phyloP scores from a whole-genome alignment of 164 flowering plant genomes.

The Chimonanthus praecox region DNA sequence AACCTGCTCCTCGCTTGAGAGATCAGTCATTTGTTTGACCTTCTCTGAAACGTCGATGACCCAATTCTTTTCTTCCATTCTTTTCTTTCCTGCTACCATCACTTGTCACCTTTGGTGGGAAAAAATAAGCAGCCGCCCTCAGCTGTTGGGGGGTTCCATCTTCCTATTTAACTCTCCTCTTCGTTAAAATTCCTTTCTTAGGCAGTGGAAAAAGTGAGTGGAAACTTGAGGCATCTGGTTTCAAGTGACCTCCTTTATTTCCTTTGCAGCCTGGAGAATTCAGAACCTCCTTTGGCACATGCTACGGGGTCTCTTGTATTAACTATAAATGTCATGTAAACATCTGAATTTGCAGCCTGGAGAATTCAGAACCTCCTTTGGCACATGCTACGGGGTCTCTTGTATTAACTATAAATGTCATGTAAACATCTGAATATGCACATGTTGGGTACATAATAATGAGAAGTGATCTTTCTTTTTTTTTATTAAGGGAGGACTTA shows the following conservation, averaged over 20 bases:
- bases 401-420: not conserved
- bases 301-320: not conserved
- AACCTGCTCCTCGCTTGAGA: constrained; percentile 12
- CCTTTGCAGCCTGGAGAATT: not conserved
- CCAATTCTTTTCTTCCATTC: constrained; percentile 12
- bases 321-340: too few species aligned
- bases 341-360: not conserved
- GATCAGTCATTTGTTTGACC: constrained; percentile 3
- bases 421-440: too few species aligned
- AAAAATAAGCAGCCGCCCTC: not conserved
- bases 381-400: not conserved
- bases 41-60: constrained; percentile 13
- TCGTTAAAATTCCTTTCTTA: not conserved
- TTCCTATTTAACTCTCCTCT: not conserved
- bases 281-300: too few species aligned
- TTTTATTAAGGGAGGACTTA: too few species aligned
- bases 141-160: too few species aligned
- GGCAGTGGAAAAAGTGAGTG: not conserved
- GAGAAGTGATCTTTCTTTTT: too few species aligned
- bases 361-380: too few species aligned
- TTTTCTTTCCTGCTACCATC: not conserved
- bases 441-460: too few species aligned
- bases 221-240: not conserved
- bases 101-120: too few species aligned
- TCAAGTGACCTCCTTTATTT: too few species aligned